A percentile compares a stretch with the other conserved stretches of the same genome.
phyloP scores from a whole-genome alignment of 306 rosid species.

The Oemleria cerasiformis region DNA sequence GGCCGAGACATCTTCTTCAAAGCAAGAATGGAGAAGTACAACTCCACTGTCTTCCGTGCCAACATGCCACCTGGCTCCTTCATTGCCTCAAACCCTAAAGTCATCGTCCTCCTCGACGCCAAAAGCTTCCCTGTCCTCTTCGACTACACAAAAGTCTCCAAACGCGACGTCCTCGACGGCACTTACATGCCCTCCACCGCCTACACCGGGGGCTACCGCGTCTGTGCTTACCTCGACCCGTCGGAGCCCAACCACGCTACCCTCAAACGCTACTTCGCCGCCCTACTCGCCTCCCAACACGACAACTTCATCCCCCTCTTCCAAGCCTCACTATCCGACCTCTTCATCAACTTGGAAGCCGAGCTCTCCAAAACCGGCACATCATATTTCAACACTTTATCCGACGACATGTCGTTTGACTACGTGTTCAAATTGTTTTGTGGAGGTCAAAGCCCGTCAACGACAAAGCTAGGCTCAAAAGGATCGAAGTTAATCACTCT shows the following conservation, averaged over 20 bases:
- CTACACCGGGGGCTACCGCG: constrained; percentile 69
- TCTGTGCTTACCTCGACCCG: constrained; percentile 63
- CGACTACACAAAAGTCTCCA: constrained; percentile 52
- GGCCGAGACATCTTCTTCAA: constrained; percentile 58
- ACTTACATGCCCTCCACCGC: constrained; percentile 74
- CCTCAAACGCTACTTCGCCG: constrained; percentile 43
- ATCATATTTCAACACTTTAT: constrained; percentile 27
- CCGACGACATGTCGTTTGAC: constrained; percentile 35
- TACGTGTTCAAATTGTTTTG: constrained; percentile 47
- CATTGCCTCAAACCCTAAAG: constrained; percentile 49
- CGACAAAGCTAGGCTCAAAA: constrained; percentile 22
- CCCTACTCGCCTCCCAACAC: constrained; percentile 32
- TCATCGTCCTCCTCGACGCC: constrained; percentile 56
- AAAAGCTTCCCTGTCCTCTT: constrained; percentile 57
- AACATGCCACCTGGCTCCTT: constrained; percentile 84
- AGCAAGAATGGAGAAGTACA: constrained; percentile 30
- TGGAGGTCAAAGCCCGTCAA: constrained; percentile 27
- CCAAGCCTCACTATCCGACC: constrained; percentile 16
- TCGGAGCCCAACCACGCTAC: constrained; percentile 45
- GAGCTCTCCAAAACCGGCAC: constrained; percentile 9
- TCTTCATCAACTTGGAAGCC: constrained; percentile 36
- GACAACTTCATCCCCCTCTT: constrained; percentile 48
- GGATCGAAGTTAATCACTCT: constrained; percentile 30
- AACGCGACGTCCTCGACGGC: constrained; percentile 59
- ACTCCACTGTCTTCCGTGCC: constrained; percentile 63